Conservation (phyloP, 495 filamentous ascomycete species). For the Neurospora sp. region DNA sequence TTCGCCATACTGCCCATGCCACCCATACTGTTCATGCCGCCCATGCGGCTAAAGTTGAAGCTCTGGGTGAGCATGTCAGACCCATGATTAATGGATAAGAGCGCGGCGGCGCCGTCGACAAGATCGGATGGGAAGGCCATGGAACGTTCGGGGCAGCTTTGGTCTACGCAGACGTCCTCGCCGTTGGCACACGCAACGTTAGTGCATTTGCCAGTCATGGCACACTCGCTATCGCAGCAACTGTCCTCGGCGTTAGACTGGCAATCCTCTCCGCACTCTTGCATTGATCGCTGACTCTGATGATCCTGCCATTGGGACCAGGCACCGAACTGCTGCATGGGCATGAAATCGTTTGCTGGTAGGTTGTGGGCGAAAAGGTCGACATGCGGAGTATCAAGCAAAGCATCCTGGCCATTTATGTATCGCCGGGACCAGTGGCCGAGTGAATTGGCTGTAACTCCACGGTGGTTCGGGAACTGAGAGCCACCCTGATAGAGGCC, state of each 20-base stretch:
- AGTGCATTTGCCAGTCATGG: constrained; percentile 29
- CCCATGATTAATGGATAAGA: constrained; percentile 25
- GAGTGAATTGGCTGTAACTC: constrained; percentile 3
- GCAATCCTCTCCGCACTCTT: constrained; percentile 22
- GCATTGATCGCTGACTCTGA: constrained; percentile 5
- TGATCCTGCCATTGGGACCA: background rate
- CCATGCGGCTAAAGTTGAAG: constrained; percentile 3
- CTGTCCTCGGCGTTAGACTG: constrained; percentile 16
- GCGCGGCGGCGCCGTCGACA: constrained; percentile 22
- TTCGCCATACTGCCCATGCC: background rate
- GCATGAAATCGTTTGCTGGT: background rate
- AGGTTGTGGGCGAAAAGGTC: background rate
- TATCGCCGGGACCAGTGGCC: background rate
- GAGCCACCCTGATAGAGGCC: constrained; percentile 24
- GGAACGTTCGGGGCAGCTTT: constrained; percentile 20
- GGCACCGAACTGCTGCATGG: background rate
- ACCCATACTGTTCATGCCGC: background rate
- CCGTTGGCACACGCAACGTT: constrained; percentile 21
- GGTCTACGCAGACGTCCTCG: constrained; percentile 25
- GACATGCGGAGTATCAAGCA: background rate
- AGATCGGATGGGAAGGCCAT: constrained; percentile 12
- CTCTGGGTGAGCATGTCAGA: constrained; percentile 6
- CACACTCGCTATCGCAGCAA: constrained; percentile 28
- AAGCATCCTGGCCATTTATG: background rate
- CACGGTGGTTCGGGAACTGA: constrained; percentile 21